Percentiles rank a stretch among this genome's conserved stretches.
These are phyloP conservation scores for Sequoiadendron giganteum DNA, from an alignment of 75 land plant genomes.

Conservation along the genomic window DNA sequence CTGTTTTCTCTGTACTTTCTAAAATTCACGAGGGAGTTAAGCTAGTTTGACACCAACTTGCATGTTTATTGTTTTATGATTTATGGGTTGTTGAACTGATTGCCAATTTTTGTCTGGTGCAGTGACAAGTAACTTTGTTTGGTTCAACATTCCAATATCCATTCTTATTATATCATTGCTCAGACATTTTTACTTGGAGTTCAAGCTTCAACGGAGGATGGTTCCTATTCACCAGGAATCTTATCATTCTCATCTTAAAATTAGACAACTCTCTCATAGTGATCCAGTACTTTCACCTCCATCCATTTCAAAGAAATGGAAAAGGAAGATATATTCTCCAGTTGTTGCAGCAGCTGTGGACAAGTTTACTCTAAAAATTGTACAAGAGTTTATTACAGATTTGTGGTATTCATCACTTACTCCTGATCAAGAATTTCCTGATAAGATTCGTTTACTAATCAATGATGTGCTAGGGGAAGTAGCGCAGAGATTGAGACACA, in stretches of 20 bases:
- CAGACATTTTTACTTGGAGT: conserved; percentile 58
- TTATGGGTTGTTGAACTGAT: not conserved
- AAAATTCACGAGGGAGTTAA: not conserved
- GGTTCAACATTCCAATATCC: conserved; percentile 84
- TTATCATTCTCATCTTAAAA: conserved; percentile 50
- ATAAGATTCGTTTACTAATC: conserved; percentile 61
- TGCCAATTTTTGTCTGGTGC: conserved; percentile 9
- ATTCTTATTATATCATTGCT: conserved; percentile 55
- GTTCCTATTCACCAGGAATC: conserved; percentile 18
- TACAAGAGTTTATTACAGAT: conserved; percentile 81
- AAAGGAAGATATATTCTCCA: conserved; percentile 78
- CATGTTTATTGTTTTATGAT: not conserved
- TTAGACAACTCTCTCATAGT: conserved; percentile 54
- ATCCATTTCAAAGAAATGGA: conserved; percentile 50
- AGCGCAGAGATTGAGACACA: conserved; percentile 61
- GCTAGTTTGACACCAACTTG: not conserved
- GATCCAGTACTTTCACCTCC: conserved; percentile 52
- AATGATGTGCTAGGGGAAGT: conserved; percentile 81
- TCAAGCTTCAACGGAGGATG: conserved; percentile 68
- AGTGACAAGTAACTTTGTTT: conserved; percentile 93
- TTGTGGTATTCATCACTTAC: conserved; percentile 91
- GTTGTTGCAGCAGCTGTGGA: conserved; percentile 78
- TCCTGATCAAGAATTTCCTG: conserved; percentile 86
- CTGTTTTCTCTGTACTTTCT: not conserved
- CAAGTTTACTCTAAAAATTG: conserved; percentile 61